Conservation (phyloP, 345 rosid genomes). For the Citrus hindsii region DNA sequence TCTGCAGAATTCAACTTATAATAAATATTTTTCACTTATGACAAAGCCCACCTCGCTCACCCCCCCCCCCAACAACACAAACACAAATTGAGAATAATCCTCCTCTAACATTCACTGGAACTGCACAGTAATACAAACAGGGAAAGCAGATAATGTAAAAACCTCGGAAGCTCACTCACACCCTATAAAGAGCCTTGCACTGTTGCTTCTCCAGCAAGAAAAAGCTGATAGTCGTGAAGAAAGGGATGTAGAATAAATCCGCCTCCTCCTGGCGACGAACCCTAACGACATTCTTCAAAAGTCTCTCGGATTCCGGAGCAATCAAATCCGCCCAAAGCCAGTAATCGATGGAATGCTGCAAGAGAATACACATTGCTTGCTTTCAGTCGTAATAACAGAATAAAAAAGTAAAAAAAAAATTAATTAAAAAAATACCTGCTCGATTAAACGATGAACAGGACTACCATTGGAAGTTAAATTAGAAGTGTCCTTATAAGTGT, state of each 20-base stretch:
- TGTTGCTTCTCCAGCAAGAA: conserved; percentile 92
- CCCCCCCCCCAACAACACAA: background rate
- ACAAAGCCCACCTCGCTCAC: background rate
- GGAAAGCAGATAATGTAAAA: conserved; percentile 21
- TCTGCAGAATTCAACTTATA: background rate
- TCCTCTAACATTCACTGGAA: background rate
- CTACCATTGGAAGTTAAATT: conserved; percentile 97
- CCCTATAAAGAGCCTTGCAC: conserved; percentile 99
- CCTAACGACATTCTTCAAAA: conserved; percentile 73
- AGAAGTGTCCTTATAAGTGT: conserved; percentile 62
- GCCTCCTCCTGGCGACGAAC: conserved; percentile 81
- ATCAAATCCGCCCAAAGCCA: conserved; percentile 97
- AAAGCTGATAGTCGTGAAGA: conserved; percentile 89
- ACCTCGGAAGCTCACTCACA: conserved; percentile 70
- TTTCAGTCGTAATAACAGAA: background rate
- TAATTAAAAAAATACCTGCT: conserved; percentile 44
- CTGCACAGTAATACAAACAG: background rate
- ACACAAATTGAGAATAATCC: background rate
- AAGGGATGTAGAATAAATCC: conserved; percentile 78
- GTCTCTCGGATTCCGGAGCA: conserved; percentile 73
- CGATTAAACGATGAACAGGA: conserved; percentile 93
- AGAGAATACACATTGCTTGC: background rate
- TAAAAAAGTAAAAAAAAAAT: background rate
- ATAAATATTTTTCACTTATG: background rate
- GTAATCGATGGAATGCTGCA: conserved; percentile 91